phyloP scores from a whole-genome alignment of 2,329 filamentous ascomycete species.

The Madurella mycetomatis region DNA sequence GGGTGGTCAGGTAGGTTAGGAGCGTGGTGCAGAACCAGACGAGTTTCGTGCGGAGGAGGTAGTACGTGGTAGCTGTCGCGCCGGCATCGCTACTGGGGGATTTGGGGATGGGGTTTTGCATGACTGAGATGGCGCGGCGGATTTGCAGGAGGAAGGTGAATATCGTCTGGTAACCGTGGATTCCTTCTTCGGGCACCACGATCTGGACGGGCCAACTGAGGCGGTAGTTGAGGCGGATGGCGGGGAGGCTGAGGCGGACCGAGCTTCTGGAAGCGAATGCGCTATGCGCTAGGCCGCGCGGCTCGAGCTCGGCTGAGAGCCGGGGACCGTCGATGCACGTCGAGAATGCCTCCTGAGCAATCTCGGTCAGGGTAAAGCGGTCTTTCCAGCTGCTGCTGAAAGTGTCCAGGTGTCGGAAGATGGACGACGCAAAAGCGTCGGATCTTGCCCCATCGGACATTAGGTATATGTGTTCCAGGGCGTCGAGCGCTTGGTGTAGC shows the following conservation, averaged over 20 bases:
- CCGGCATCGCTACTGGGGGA: slow-evolving; percentile 27
- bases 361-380: slow-evolving; percentile 72
- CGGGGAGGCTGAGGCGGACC: slow-evolving; percentile 56
- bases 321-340: slow-evolving; percentile 54
- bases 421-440: slow-evolving; percentile 58
- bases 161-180: slow-evolving; percentile 64
- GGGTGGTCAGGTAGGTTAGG: slow-evolving; percentile 69
- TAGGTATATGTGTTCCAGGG: slow-evolving; percentile 70
- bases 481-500: slow-evolving; percentile 59
- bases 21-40: slow-evolving; percentile 74
- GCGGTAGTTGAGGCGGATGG: slow-evolving; percentile 63
- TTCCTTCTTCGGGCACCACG: slow-evolving; percentile 62
- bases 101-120: slow-evolving; percentile 51
- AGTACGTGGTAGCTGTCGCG: slow-evolving; percentile 39
- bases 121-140: slow-evolving; percentile 62
- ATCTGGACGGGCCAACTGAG: slow-evolving; percentile 66
- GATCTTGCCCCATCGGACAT: slow-evolving; percentile 68
- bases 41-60: slow-evolving; percentile 61
- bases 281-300: slow-evolving; percentile 33
- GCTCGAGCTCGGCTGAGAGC: slow-evolving; percentile 54
- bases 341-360: slow-evolving; percentile 69
- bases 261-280: slow-evolving; percentile 49
- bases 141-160: slow-evolving; percentile 76
- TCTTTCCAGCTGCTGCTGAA: slow-evolving; percentile 66
- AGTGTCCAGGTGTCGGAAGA: slow-evolving; percentile 73